These are phyloP conservation scores for Claviceps quebecensis DNA, from an alignment of 2,329 filamentous ascomycete species.

Conservation along the genomic window DNA sequence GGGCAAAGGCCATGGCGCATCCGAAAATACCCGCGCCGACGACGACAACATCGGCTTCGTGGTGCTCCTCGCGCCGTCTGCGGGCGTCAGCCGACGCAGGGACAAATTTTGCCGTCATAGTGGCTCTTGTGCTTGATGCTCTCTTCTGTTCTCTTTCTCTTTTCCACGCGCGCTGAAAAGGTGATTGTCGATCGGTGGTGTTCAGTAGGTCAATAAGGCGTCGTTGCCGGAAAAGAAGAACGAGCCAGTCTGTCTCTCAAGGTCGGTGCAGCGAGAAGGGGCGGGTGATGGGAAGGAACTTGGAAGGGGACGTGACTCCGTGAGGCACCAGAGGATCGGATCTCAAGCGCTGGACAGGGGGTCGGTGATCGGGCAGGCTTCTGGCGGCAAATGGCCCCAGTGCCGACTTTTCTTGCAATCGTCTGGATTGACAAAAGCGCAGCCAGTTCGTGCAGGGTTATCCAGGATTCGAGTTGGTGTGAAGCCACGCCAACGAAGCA, in stretches of 20 bases:
- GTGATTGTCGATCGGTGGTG: no score
- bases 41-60: constrained; percentile 72
- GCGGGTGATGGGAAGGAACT: not conserved
- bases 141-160: not conserved
- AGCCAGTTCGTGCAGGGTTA: not conserved
- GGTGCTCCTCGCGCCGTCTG: constrained; percentile 35
- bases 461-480: not conserved
- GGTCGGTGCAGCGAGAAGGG: not conserved
- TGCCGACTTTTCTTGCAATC: no score
- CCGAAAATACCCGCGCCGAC: constrained; percentile 86
- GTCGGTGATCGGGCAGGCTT: not conserved
- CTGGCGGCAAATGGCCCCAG: not conserved
- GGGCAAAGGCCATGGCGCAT: constrained; percentile 68
- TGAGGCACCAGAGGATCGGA: not conserved
- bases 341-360: not conserved
- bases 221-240: not conserved
- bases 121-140: not conserved
- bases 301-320: no score
- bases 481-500: not conserved
- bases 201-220: no score
- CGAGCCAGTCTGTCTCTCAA: not conserved
- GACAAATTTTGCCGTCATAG: not conserved
- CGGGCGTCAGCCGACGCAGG: constrained; percentile 23
- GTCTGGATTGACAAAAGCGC: no score
- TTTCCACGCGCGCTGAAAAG: not conserved